Conservation (phyloP, 805 yeast species). For the Starmerella apis region DNA sequence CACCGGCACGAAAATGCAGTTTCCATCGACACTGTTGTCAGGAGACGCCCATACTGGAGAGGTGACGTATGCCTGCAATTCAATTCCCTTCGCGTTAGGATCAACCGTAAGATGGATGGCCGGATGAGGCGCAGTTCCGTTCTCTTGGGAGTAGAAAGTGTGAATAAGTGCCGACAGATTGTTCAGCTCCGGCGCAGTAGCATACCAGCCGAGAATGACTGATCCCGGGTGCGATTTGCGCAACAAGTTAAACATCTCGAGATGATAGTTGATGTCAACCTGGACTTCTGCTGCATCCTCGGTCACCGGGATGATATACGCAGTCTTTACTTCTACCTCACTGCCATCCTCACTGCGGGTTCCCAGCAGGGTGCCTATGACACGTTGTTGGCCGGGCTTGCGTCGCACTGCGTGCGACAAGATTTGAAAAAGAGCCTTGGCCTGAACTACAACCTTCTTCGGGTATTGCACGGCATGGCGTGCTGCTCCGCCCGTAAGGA, state of each 20-base stretch:
- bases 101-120: conserved; percentile 71
- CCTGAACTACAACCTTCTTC: conserved; percentile 42
- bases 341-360: conserved; percentile 73
- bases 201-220: conserved; percentile 75
- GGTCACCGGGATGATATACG: conserved; percentile 61
- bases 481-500: conserved; percentile 21
- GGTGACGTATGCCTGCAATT: conserved; percentile 66
- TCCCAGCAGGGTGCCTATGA: conserved; percentile 76
- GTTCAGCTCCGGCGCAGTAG: conserved; percentile 49
- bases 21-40: conserved; percentile 30
- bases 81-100: conserved; percentile 40
- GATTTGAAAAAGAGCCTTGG: conserved; percentile 65
- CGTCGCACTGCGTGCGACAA: conserved; percentile 59
- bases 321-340: conserved; percentile 59
- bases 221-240: conserved; percentile 72
- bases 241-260: conserved; percentile 56
- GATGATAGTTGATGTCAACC: conserved; percentile 67
- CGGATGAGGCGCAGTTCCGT: conserved; percentile 62
- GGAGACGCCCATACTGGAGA: conserved; percentile 46
- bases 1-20: conserved; percentile 64
- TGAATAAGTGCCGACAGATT: conserved; percentile 67
- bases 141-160: conserved; percentile 63
- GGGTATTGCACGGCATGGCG: conserved; percentile 26
- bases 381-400: conserved; percentile 45
- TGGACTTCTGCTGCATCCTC: conserved; percentile 67